Evolutionary conservation across 2,329 filamentous ascomycete species (phyloP), one percentile per base, ranked within the genome.

Genomic region (Pseudogymnoascus sp.): DNA sequence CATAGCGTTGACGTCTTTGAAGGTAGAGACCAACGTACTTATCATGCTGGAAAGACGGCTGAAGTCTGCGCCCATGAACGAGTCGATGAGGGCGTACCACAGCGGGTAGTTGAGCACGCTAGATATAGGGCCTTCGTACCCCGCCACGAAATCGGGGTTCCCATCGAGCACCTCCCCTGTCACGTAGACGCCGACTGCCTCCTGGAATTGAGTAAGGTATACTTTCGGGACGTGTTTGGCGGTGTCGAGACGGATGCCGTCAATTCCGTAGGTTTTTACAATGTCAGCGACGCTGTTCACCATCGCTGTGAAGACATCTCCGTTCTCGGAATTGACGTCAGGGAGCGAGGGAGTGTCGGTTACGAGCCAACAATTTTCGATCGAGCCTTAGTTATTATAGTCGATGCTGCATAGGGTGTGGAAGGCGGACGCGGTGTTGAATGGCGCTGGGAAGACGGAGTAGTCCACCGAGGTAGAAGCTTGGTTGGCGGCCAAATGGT

Each of bases 81-180:
- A 77, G 77, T 35, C 69, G 66, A 68, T 77, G 78, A 78, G 73
- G 21, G 76, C 75, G 70, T 78, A 82, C 50, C 62, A 68, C 25
- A 64, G 60, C 5, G 61, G 40, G 23, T 66, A 68, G 47, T 67
- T 67, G 38, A 68, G 63, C 3, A 63, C 63, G 5, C 50, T 56
- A 5, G 50, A 11, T 14, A 56, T 10, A 7, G 50, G 70, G 62
- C 75, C 73, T 38, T 82, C 77, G 69, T 84, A 86, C 11, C 77
- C 77, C 12, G 76, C 82, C 28, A 25, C 76, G 76, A 76, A 85
- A 77, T 72, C 65, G 0, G 80, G 76, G 66, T 80, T 74, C 31
- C 82, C 83, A 38, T 83, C 75, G 44, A 78, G 80, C 2, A 87
- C 84, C 68, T 88, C 85, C 4, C 85, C 84, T n/a, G 86, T 76